These are phyloP conservation scores for Lagenidium giganteum DNA, from an alignment of 352 stramenopile genomes.

Conservation along the genomic window DNA sequence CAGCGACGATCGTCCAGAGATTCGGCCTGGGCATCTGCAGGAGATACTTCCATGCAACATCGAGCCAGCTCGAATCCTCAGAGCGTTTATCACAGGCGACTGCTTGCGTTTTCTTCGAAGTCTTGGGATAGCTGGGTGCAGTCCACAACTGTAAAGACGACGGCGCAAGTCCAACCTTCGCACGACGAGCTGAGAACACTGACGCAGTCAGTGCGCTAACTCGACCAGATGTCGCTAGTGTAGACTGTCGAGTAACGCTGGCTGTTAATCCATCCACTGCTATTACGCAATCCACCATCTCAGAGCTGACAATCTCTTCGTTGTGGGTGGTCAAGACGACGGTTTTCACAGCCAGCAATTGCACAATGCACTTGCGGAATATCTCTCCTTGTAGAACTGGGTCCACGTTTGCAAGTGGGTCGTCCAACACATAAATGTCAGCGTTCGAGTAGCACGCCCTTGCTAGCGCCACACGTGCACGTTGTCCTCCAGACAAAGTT, in stretches of 20 bases:
- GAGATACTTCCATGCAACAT: too few species aligned
- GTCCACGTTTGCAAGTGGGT: conserved; percentile 23
- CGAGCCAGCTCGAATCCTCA: too few species aligned
- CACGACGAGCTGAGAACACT: too few species aligned
- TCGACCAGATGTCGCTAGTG: too few species aligned
- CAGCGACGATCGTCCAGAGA: too few species aligned
- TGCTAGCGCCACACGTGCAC: conserved; percentile 28
- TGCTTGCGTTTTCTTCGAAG: too few species aligned
- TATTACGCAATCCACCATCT: conserved; percentile 30
- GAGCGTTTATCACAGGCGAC: too few species aligned
- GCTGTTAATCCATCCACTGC: conserved; percentile 18
- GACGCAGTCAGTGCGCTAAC: too few species aligned
- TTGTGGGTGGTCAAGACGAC: conserved; percentile 91
- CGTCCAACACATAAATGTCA: conserved; percentile 31
- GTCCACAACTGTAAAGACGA: too few species aligned
- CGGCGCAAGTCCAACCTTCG: too few species aligned
- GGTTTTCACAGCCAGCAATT: conserved; percentile 32
- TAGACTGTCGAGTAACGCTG: conserved; percentile 16
- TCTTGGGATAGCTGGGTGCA: too few species aligned
- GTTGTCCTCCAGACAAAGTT: conserved; percentile 28
- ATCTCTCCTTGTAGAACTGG: conserved; percentile 38
- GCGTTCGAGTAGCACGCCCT: conserved; percentile 31
- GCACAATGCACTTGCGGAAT: conserved; percentile 33
- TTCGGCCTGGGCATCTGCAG: too few species aligned
- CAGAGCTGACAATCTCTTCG: conserved; percentile 52